Percentiles rank a stretch among this genome's conserved stretches.
phyloP scores from a whole-genome alignment of 1,139 yeast species.

The Yamadazyma siamensis region DNA sequence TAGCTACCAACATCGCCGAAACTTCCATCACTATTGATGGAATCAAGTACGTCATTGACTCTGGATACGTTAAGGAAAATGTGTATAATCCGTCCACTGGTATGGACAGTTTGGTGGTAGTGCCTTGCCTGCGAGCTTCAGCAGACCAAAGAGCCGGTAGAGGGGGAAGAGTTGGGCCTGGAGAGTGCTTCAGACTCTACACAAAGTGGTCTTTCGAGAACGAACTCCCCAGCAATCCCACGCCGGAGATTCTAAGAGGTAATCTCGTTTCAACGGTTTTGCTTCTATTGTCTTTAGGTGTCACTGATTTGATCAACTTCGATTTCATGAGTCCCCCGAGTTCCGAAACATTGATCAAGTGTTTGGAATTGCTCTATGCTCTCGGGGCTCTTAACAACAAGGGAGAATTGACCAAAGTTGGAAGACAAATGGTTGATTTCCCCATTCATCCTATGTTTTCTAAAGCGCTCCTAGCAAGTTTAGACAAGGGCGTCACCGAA shows the following conservation, averaged over 20 bases:
- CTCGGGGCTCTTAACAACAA: constrained; percentile 83
- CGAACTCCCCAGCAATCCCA: constrained; percentile 74
- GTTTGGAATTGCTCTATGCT: constrained; percentile 77
- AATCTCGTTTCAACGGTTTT: constrained; percentile 76
- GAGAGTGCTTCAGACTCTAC: constrained; percentile 84
- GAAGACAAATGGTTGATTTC: constrained; percentile 86
- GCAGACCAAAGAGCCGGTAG: constrained; percentile 97
- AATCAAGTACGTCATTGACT: constrained; percentile 82
- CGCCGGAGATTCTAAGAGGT: constrained; percentile 85
- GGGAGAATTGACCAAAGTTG: constrained; percentile 75
- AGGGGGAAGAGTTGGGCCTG: constrained; percentile 97
- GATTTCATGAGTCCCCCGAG: constrained; percentile 90
- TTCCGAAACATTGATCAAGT: constrained; percentile 64
- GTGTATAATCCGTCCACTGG: constrained; percentile 80
- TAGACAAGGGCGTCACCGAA: constrained; percentile 53
- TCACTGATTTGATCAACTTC: constrained; percentile 75
- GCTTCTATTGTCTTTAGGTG: constrained; percentile 73
- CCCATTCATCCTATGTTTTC: constrained; percentile 92
- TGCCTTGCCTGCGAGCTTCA: constrained; percentile 88
- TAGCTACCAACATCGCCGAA: constrained; percentile 96
- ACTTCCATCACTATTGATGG: constrained; percentile 96
- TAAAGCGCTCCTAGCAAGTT: constrained; percentile 65
- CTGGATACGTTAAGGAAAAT: constrained; percentile 90
- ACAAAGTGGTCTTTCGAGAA: constrained; percentile 83
- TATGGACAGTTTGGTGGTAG: constrained; percentile 83